Conservation (phyloP, 768 basidiomycete genomes). For the Porphyrellus cyaneotinctus region DNA sequence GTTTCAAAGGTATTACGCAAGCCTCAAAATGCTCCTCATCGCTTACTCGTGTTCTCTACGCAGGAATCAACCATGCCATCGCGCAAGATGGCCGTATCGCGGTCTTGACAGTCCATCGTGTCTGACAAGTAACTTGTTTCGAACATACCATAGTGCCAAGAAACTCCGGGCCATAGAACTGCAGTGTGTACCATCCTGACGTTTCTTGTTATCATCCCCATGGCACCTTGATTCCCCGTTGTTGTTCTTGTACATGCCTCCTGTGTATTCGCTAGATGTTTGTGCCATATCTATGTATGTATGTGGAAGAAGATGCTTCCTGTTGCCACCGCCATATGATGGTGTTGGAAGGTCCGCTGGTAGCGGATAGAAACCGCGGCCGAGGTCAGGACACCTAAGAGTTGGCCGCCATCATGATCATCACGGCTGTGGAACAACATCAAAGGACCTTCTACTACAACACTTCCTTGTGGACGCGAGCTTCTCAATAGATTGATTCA, state of each 20-base stretch:
- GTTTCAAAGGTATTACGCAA: conserved; percentile 51
- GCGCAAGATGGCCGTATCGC: conserved; percentile 77
- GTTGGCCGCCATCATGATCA: too few relatives aligned
- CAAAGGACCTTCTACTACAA: too few relatives aligned
- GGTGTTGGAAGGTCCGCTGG: too few relatives aligned
- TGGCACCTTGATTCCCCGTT: conserved; percentile 3
- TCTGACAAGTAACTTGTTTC: conserved; percentile 22
- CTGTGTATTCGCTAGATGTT: not conserved
- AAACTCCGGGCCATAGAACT: not conserved
- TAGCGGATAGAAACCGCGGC: too few relatives aligned
- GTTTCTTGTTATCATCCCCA: not conserved
- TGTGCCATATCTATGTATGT: conserved; percentile 2
- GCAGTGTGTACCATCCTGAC: conserved; percentile 15
- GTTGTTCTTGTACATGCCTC: conserved; percentile 12
- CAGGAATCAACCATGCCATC: conserved; percentile 80
- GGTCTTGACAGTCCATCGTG: conserved; percentile 62
- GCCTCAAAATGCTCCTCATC: not conserved
- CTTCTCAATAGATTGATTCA: too few relatives aligned
- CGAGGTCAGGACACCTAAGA: too few relatives aligned
- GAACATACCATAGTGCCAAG: not conserved
- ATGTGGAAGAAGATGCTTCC: not conserved
- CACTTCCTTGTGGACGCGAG: too few relatives aligned
- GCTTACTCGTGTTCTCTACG: not conserved
- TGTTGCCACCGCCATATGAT: too few relatives aligned
- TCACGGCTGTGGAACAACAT: too few relatives aligned